Conservation (phyloP, 129 eudicot species). For the Kitagawia praeruptora region DNA sequence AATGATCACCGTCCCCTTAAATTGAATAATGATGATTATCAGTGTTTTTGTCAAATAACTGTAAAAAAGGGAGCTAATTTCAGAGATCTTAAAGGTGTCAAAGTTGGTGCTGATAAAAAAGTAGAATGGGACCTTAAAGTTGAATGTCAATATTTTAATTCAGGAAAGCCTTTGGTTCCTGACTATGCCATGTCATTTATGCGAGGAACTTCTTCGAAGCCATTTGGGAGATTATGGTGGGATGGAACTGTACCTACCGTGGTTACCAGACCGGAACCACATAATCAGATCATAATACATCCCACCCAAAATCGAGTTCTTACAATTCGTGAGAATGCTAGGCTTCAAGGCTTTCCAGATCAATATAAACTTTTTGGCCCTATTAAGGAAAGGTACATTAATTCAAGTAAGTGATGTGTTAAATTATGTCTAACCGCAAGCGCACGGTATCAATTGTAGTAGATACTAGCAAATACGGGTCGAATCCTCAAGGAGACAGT, state of each 20-base stretch:
- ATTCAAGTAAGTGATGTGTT: too few species aligned
- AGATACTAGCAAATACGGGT: too few species aligned
- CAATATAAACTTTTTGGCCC: slow-evolving; percentile 60
- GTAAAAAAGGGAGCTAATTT: slow-evolving; percentile 80
- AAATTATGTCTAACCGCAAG: too few species aligned
- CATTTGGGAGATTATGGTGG: slow-evolving; percentile 91
- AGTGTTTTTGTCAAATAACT: slow-evolving; percentile 63
- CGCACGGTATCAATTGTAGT: too few species aligned
- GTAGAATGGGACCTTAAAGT: slow-evolving; percentile 62
- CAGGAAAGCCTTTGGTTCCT: slow-evolving; percentile 81
- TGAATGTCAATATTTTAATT: slow-evolving; percentile 33
- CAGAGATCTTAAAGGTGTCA: slow-evolving; percentile 58
- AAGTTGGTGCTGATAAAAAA: slow-evolving; percentile 36
- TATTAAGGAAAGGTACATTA: slow-evolving; percentile 72
- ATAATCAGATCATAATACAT: slow-evolving; percentile 68
- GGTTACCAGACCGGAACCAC: slow-evolving; percentile 81
- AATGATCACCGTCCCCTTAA: slow-evolving; percentile 63
- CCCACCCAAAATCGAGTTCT: slow-evolving; percentile 60
- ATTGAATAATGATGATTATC: slow-evolving; percentile 55
- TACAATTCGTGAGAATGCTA: slow-evolving; percentile 57
- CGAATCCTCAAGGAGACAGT: too few species aligned
- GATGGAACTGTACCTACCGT: slow-evolving; percentile 91
- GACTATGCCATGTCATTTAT: slow-evolving; percentile 65
- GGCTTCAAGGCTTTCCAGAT: slow-evolving; percentile 81
- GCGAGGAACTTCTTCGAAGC: slow-evolving; percentile 50